Conservation (phyloP, 495 filamentous ascomycete species). For the Cercophora scortea region DNA sequence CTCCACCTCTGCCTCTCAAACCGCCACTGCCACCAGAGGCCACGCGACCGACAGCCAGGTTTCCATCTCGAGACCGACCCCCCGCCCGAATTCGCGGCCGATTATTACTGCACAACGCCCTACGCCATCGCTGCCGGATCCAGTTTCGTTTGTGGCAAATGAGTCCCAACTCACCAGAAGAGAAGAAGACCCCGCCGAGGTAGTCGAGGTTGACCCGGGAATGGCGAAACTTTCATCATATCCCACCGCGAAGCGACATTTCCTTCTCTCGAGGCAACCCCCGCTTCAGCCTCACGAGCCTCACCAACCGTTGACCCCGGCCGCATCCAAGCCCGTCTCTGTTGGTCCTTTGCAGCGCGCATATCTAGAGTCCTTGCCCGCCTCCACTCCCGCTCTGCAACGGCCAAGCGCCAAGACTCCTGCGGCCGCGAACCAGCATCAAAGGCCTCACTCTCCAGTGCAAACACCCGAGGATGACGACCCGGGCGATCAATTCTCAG, state of each 20-base stretch:
- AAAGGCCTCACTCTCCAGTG: background rate
- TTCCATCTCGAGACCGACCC: too few relatives aligned
- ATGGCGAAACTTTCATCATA: conserved; percentile 13
- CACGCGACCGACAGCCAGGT: too few relatives aligned
- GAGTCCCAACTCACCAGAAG: background rate
- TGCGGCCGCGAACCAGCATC: background rate
- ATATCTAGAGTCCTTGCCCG: conserved; percentile 23
- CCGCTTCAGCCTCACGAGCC: conserved; percentile 3
- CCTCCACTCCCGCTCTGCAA: conserved; percentile 1
- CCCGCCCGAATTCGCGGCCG: too few relatives aligned
- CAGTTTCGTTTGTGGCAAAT: background rate
- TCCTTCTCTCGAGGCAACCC: background rate
- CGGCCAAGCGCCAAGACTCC: background rate
- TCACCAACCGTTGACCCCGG: conserved; percentile 28
- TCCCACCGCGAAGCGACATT: conserved; percentile 5
- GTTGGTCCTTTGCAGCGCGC: conserved; percentile 24
- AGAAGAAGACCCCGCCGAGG: background rate
- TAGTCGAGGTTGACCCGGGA: background rate
- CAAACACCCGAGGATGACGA: conserved; percentile 2
- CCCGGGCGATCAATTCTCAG: conserved; percentile 25
- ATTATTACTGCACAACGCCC: background rate
- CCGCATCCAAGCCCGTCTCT: conserved; percentile 16
- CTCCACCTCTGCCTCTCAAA: too few relatives aligned
- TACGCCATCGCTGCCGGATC: background rate
- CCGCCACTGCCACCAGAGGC: too few relatives aligned